phyloP scores from a whole-genome alignment of 2,329 filamentous ascomycete genomes.

The Fonsecaea nubica region DNA sequence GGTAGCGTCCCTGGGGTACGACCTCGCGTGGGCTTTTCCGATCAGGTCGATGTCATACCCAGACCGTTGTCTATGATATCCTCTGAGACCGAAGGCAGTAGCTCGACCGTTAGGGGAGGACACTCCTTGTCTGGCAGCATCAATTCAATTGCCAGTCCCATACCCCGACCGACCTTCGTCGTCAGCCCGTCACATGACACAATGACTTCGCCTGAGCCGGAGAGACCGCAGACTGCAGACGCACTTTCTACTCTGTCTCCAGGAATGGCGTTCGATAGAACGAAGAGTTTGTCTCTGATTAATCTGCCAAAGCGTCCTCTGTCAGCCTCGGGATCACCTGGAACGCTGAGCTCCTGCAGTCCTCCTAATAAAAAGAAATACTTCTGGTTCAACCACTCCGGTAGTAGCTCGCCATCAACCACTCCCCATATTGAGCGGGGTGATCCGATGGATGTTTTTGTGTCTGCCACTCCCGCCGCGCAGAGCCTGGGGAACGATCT shows the following conservation, averaged over 20 bases:
- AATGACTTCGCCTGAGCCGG: constrained; percentile 42
- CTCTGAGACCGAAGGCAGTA: constrained; percentile 80
- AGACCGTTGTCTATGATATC: constrained; percentile 83
- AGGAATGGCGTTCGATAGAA: constrained; percentile 42
- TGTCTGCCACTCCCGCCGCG: constrained; percentile 1
- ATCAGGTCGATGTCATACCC: constrained; percentile 81
- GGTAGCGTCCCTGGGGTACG: constrained; percentile 46
- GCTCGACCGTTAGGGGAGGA: constrained; percentile 69
- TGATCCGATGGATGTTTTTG: constrained; percentile 34
- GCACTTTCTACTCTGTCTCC: constrained; percentile 39
- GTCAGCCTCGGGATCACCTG: constrained; percentile 47
- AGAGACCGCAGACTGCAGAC: constrained; percentile 55
- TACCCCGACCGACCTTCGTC: constrained; percentile 51
- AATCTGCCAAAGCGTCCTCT: constrained; percentile 49
- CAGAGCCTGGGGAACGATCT: constrained; percentile 31
- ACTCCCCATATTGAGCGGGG: constrained; percentile 42
- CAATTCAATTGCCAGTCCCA: constrained; percentile 71
- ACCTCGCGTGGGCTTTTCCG: constrained; percentile 80
- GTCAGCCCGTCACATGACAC: constrained; percentile 27
- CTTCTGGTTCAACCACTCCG: constrained; percentile 43
- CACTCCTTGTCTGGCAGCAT: constrained; percentile 81
- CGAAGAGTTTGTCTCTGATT: constrained; percentile 28
- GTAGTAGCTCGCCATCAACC: constrained; percentile 43
- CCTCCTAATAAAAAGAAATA: constrained; percentile 42
- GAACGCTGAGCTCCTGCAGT: constrained; percentile 34